Evolutionary conservation across 352 stramenopile genomes (phyloP), one percentile per base, ranked within the genome.

Genomic region (Paralagenidium karlingii): DNA sequence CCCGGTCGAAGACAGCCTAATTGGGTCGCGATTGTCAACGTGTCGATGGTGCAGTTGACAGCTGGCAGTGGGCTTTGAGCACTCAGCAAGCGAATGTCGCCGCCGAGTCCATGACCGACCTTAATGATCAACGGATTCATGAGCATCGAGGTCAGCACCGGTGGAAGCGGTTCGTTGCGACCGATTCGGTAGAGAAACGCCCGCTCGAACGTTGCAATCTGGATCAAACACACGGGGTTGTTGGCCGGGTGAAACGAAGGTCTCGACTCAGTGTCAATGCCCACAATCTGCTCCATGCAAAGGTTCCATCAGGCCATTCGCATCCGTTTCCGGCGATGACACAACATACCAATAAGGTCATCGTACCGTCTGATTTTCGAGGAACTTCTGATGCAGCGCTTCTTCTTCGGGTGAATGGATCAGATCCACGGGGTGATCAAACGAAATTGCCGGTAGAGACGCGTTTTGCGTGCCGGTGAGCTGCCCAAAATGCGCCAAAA

Each of bases 241-340:
- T 49, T 43, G 21, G 54, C 53, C 38, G 70, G 62, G 25, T 63
- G 60, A 32, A 86, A 80, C 24, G 70, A 61, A 2, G 77, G 77
- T 48, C 76, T 74, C 8, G 68, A 75, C 43, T 91, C 77, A n/a
- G 70, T 88, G 53, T 88, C 77, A 8, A 91, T 58, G 13, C 77
- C 77, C 15, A 81, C 29, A 13, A 79, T 52, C 47, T 60, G n/a
- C n/a, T n/a, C n/a, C n/a, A n/a, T n/a, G n/a, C n/a, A n/a, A n/a
- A n/a, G n/a, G n/a, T n/a, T n/a, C n/a, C n/a, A n/a, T n/a, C n/a
- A n/a, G n/a, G n/a, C n/a, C n/a, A n/a, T n/a, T n/a, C n/a, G n/a
- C n/a, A n/a, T n/a, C n/a, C n/a, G n/a, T n/a, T n/a, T n/a, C n/a
- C n/a, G n/a, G n/a, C n/a, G n/a, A n/a, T n/a, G n/a, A n/a, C n/a